Evolutionary conservation across 129 eudicot species (phyloP).

Genomic region (Deinandra increscens): DNA sequence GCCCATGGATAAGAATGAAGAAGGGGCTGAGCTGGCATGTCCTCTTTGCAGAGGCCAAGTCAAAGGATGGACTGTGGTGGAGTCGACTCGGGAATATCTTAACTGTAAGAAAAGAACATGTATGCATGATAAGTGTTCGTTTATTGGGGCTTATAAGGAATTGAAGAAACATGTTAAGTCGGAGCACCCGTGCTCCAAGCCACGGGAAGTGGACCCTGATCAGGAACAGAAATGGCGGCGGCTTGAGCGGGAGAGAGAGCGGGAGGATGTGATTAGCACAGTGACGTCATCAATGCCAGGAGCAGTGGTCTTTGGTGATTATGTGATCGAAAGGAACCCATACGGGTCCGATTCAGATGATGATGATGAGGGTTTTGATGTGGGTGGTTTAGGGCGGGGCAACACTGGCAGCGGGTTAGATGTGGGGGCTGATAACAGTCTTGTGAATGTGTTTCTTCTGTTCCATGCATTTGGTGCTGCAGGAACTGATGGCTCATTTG

Average conservation of each 20-base stretch:
- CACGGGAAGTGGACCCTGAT: conserved; percentile 82
- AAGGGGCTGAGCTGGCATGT: conserved; percentile 69
- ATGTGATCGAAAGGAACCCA: conserved; percentile 65
- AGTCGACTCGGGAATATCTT: conserved; percentile 65
- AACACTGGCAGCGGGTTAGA: conserved; percentile 39
- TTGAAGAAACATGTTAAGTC: conserved; percentile 68
- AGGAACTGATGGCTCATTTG: conserved; percentile 35
- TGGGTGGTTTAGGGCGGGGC: conserved; percentile 25
- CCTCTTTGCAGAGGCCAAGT: conserved; percentile 95
- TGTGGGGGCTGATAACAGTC: conserved; percentile 47
- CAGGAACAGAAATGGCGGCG: conserved; percentile 85
- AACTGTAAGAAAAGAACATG: conserved; percentile 72
- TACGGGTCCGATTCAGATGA: conserved; percentile 61
- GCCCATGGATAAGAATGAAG: conserved; percentile 47
- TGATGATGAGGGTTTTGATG: conserved; percentile 59
- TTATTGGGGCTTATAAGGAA: conserved; percentile 74
- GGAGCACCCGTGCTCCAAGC: conserved; percentile 73
- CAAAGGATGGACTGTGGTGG: conserved; percentile 92
- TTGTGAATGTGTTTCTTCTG: conserved; percentile 52
- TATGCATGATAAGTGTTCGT: conserved; percentile 76
- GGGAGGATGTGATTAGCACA: conserved; percentile 82
- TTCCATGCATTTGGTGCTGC: conserved; percentile 64
- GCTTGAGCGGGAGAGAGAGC: conserved; percentile 72
- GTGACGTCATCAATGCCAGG: conserved; percentile 82
- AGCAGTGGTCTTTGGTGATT: conserved; percentile 79